Evolutionary conservation across 108 stramenopile species (phyloP), one percentile per base, ranked within the genome.

Genomic region (Fragilaria radians): DNA sequence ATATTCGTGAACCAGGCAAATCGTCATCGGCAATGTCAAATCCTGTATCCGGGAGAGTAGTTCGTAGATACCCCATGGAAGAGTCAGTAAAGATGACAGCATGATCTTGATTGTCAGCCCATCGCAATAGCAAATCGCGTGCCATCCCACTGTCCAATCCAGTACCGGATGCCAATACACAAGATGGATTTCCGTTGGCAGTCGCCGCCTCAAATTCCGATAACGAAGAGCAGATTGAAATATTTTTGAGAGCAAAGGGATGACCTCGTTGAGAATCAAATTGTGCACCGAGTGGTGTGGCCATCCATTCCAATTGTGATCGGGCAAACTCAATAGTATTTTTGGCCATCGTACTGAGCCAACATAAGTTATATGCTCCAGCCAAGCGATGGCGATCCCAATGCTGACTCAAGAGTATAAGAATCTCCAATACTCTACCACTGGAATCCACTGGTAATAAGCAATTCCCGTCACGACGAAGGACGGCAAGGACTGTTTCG

Each of bases 381-480:
- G 47, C 45, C 4, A 95, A 70, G 5, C 88, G 74, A 29, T 95
- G 77, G 46, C 68, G 55, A 36, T 84, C 83, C 96, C 96, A 97
- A 54, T 88, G 84, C 52, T 78, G 67, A 70, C 88, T 70, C 51
- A 97, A 62, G 22, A 90, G 22, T 24, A 94, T 65, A 26, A 94
- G 65, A 0, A 95, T 61, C 78, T 97, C 96, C 48, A 95, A 65
- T 47, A 82, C 90, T 42, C 96, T 79, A 4, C 94, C 93, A 42
- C 75, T 65, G 29, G 92, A 89, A 67, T 97, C 96, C 18, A 82
- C 83, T 21, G 96, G 96, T 17, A 96, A 55, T 59, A 97, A 76
- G 18, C 94, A 93, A 64, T 97, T 92, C 0, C 95, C 96, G 46
- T 94, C 94, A 4, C 90, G 85, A 42, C 96, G 63, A 33, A 97